Base-by-base conservation (phyloP, 2,329 filamentous ascomycete species). In the Aspergillus luchuensis region DNA sequence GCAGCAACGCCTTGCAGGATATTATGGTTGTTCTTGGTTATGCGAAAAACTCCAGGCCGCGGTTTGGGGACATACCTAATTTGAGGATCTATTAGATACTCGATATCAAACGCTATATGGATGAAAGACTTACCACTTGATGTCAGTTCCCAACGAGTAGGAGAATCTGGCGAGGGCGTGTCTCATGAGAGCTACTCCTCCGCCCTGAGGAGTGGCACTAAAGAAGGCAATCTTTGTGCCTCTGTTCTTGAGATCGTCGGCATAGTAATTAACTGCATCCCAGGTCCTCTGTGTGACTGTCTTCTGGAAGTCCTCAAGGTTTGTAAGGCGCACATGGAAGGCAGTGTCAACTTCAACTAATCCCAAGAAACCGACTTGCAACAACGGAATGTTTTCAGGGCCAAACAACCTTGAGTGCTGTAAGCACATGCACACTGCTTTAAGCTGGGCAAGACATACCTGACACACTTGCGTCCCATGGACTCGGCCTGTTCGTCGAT, bases 11-110 rank as follows among this genome's bases (percentile, higher is more conserved):
- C 91, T 77, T 95, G 91, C 2, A 95, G 85, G 65, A 94, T 93
- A 76, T 95, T 95, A 84, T 95, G 91, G 67, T 92, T 90, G 66
- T 89, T 92, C 78, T 95, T 95, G 66, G 91, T 95, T 75, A 91
- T 89, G 54, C 90, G 84, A 76, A 95, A 95, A 10, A 94, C 87
- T 15, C 89, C 88, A 3, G 90, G 90, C 54, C 89, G 87, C 21
- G 91, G 90, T 73, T 91, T 92, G 6, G 91, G 91, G 1, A 94
- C 91, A 62, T 84, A 86, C 82, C 83, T 85, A 48, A 38, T 19
- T 6, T 38, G 6, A 33, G 28, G 28, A 51, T 25, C 23, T 33
- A 60, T 67, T 19, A 51, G 19, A 28, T 28, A 47, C 15, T 21
- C 11, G n/a, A 19, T 23, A 8, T 3, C n/a, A 25, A 28, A 21